Evolutionary conservation across 1,139 yeast species (phyloP).

Genomic region (Casaregolazyma suthepensis): DNA sequence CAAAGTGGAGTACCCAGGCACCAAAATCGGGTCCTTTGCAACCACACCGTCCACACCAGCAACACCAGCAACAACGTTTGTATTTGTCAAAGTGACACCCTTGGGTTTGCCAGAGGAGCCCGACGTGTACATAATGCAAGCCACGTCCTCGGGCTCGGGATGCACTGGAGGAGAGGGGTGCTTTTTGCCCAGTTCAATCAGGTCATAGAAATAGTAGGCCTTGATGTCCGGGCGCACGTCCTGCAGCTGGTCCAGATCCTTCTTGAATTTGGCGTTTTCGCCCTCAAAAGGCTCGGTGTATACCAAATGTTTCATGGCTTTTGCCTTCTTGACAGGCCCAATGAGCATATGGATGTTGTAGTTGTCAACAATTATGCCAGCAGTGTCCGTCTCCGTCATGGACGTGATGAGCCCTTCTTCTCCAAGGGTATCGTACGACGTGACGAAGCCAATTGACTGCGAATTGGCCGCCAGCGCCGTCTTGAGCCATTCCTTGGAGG

Average conservation of each 20-base stretch:
- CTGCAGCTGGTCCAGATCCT: conserved; percentile 53
- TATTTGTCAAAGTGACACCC: conserved; percentile 85
- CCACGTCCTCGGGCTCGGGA: conserved; percentile 68
- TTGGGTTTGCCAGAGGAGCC: conserved; percentile 98
- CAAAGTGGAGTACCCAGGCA: conserved; percentile 60
- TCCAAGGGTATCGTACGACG: conserved; percentile 96
- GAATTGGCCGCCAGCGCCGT: conserved; percentile 70
- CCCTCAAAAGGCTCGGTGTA: conserved; percentile 59
- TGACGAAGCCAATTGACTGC: conserved; percentile 80
- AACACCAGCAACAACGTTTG: conserved; percentile 72
- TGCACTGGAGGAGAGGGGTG: conserved; percentile 39
- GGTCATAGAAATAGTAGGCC: conserved; percentile 60
- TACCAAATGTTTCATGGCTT: conserved; percentile 58
- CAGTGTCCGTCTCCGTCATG: conserved; percentile 70
- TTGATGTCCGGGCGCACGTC: conserved; percentile 71
- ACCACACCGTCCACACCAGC: conserved; percentile 75
- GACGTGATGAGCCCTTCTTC: conserved; percentile 88
- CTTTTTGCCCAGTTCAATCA: conserved; percentile 55
- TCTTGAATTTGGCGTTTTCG: conserved; percentile 62
- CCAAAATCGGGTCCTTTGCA: conserved; percentile 43
- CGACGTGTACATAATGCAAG: conserved; percentile 97
- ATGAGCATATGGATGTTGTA: conserved; percentile 58
- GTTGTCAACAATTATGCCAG: conserved; percentile 79
- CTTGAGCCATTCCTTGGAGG: conserved; percentile 88
- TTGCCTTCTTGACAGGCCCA: conserved; percentile 66